Conservation (phyloP, 805 yeast species). For the Blastobotrys parvus region DNA sequence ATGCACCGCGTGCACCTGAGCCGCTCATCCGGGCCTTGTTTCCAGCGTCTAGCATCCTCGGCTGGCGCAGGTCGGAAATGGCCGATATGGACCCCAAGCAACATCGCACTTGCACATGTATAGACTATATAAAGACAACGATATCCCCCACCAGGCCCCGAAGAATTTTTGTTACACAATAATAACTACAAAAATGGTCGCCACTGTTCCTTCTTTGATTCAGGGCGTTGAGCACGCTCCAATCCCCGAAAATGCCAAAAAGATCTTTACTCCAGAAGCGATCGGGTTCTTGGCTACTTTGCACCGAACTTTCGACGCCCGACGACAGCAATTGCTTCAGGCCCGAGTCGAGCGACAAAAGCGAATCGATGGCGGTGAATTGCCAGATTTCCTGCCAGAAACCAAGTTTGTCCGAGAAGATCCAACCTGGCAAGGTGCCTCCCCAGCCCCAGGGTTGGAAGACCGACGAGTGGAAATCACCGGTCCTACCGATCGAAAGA, state of each 20-base stretch:
- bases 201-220: slow-evolving; percentile 18
- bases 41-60: no score
- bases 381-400: slow-evolving; percentile 65
- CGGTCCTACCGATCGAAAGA: slow-evolving; percentile 68
- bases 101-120: no score
- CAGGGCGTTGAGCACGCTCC: slow-evolving; percentile 50
- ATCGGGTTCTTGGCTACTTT: slow-evolving; percentile 57
- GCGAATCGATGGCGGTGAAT: slow-evolving; percentile 49
- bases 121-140: no score
- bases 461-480: slow-evolving; percentile 72
- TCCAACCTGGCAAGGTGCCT: slow-evolving; percentile 63
- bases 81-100: slow-evolving; percentile 1
- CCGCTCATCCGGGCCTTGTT: no score
- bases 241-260: slow-evolving; percentile 39
- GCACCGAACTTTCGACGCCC: slow-evolving; percentile 53
- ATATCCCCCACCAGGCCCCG: background rate
- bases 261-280: slow-evolving; percentile 54
- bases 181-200: slow-evolving; percentile 19
- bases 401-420: slow-evolving; percentile 55
- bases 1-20: no score
- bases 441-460: slow-evolving; percentile 56
- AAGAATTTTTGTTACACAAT: background rate
- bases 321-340: slow-evolving; percentile 46
- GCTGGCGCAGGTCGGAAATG: no score
- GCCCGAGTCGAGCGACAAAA: slow-evolving; percentile 48